A percentile compares a stretch with the other conserved stretches of the same genome.
Conservation (phyloP, 768 basidiomycete species). For the Phaeotremella fagi region DNA sequence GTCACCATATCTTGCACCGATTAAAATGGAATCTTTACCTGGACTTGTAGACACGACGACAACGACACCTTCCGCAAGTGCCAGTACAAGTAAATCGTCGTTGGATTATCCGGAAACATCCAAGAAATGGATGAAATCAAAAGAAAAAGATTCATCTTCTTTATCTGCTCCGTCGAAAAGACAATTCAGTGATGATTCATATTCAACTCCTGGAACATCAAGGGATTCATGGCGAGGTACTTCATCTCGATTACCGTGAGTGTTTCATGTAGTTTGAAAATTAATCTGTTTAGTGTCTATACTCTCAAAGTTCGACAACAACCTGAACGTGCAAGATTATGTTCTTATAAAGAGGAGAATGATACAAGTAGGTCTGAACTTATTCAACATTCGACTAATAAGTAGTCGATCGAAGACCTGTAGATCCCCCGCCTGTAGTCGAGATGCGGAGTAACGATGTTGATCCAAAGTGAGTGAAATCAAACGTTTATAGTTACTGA, state of each 20-base stretch:
- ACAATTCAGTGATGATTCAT: neutral
- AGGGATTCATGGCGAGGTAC: neutral
- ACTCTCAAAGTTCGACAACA: slow-evolving; percentile 41
- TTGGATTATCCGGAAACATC: neutral
- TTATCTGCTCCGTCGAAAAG: neutral
- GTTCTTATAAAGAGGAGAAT: slow-evolving; percentile 49
- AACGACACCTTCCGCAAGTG: too few species aligned
- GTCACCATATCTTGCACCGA: neutral
- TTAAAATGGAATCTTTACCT: too few species aligned
- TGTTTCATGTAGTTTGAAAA: neutral
- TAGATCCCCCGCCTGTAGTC: slow-evolving; percentile 49
- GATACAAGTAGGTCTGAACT: slow-evolving; percentile 43
- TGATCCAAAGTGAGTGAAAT: neutral
- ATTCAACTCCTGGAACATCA: neutral
- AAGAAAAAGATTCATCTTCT: too few species aligned
- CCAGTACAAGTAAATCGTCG: too few species aligned
- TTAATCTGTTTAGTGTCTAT: neutral
- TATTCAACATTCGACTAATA: neutral
- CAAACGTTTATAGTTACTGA: slow-evolving; percentile 3
- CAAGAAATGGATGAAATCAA: neutral
- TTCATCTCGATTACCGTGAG: neutral
- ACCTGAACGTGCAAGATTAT: slow-evolving; percentile 45
- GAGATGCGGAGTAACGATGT: slow-evolving; percentile 24
- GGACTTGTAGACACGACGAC: too few species aligned
- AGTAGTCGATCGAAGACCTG: slow-evolving; percentile 46